These are phyloP conservation scores for Lasiosphaeris hirsuta DNA, from an alignment of 495 filamentous ascomycete species.

Conservation along the genomic window DNA sequence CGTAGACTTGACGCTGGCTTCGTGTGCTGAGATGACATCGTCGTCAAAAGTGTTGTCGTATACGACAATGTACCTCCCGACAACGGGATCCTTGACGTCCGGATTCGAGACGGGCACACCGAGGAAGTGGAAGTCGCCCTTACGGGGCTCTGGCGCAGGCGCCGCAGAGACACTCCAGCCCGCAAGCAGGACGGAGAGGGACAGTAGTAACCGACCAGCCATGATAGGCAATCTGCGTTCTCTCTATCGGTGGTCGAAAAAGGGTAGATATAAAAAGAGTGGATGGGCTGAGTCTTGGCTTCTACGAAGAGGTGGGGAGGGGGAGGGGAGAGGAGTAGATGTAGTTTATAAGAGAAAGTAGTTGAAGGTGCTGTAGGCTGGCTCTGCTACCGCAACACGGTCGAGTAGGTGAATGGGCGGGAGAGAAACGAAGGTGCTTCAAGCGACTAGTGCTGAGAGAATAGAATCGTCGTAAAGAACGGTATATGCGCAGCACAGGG, in stretches of 20 bases:
- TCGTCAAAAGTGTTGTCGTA: conserved; percentile 45
- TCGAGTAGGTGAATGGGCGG: background rate
- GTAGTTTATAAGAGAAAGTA: conserved; percentile 9
- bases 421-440: conserved; percentile 8
- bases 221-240: conserved; percentile 15
- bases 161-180: conserved; percentile 29
- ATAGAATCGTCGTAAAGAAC: conserved; percentile 13
- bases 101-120: conserved; percentile 46
- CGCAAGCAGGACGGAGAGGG: conserved; percentile 32
- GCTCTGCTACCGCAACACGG: background rate
- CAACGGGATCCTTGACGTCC: conserved; percentile 34
- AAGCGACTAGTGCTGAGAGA: conserved; percentile 5
- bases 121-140: conserved; percentile 28
- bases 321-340: background rate
- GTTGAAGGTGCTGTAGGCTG: background rate
- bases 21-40: conserved; percentile 38
- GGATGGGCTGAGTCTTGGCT: background rate
- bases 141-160: conserved; percentile 24
- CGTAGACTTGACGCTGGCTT: conserved; percentile 38
- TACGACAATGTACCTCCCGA: conserved; percentile 49
- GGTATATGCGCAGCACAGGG: conserved; percentile 26
- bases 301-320: background rate
- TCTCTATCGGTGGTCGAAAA: background rate
- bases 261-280: conserved; percentile 10
- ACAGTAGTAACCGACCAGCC: conserved; percentile 27